phyloP scores from a whole-genome alignment of 2,329 filamentous ascomycete genomes.

The Colletotrichum phormii region DNA sequence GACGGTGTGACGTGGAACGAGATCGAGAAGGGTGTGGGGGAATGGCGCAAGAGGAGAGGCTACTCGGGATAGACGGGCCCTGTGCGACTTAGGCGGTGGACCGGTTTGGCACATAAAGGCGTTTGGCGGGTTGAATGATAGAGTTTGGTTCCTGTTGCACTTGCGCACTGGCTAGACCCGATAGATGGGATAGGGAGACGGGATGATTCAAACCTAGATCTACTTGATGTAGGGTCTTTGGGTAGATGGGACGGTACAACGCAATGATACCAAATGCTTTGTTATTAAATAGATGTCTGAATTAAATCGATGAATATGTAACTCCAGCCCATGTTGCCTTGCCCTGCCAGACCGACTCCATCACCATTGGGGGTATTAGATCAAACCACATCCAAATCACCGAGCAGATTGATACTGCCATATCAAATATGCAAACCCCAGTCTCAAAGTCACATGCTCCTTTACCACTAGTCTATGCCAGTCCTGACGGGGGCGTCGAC shows the following conservation, averaged over 20 bases:
- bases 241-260: constrained; percentile 17
- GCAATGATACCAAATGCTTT: constrained; percentile 15
- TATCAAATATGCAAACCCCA: neutral
- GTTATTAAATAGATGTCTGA: neutral
- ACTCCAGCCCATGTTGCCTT: constrained; percentile 33
- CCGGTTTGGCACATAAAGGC: neutral
- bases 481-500: neutral
- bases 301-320: neutral
- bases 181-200: neutral
- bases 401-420: neutral
- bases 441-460: neutral
- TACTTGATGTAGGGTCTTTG: neutral
- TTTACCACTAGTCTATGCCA: constrained; percentile 3
- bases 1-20: constrained; percentile 83
- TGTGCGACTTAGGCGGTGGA: no score
- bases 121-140: neutral
- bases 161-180: neutral
- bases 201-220: constrained; percentile 8
- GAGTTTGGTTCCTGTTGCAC: neutral
- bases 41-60: constrained; percentile 82
- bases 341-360: neutral
- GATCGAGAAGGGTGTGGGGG: constrained; percentile 81
- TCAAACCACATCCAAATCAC: constrained; percentile 3
- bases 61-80: constrained; percentile 38
- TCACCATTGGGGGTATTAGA: constrained; percentile 30